phyloP scores from a whole-genome alignment of 177 flowering plant species.

The Vitis hybrid region DNA sequence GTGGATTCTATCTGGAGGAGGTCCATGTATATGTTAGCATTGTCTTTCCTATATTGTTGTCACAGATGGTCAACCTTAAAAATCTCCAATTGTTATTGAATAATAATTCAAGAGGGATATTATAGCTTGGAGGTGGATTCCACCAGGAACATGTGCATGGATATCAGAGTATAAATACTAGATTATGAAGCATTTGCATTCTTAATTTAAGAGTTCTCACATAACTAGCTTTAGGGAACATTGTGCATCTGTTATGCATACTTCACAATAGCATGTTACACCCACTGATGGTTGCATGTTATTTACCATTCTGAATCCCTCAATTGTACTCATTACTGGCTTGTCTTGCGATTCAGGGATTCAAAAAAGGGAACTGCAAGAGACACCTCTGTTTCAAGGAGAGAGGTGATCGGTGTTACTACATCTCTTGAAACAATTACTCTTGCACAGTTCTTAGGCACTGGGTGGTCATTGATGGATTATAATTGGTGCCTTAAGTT shows the following conservation, averaged over 20 bases:
- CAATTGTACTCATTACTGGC: not conserved
- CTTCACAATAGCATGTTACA: not conserved
- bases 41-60: not conserved
- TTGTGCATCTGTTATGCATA: not conserved
- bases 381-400: slow-evolving; percentile 21
- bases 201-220: not conserved
- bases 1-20: too few species aligned
- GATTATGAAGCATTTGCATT: not conserved
- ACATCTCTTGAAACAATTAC: slow-evolving; percentile 46
- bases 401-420: slow-evolving; percentile 58
- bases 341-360: slow-evolving; percentile 37
- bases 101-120: not conserved
- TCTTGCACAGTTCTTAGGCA: slow-evolving; percentile 51
- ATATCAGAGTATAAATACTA: not conserved
- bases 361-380: slow-evolving; percentile 21
- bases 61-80: not conserved
- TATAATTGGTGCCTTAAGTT: slow-evolving; percentile 48
- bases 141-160: not conserved
- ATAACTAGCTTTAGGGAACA: not conserved
- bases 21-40: too few species aligned
- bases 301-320: not conserved
- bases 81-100: not conserved
- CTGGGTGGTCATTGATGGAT: slow-evolving; percentile 57
- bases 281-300: too few species aligned
- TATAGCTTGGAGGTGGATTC: not conserved